These are phyloP conservation scores for Aspergillus conjunctus DNA, from an alignment of 495 filamentous ascomycete species.

Conservation along the genomic window DNA sequence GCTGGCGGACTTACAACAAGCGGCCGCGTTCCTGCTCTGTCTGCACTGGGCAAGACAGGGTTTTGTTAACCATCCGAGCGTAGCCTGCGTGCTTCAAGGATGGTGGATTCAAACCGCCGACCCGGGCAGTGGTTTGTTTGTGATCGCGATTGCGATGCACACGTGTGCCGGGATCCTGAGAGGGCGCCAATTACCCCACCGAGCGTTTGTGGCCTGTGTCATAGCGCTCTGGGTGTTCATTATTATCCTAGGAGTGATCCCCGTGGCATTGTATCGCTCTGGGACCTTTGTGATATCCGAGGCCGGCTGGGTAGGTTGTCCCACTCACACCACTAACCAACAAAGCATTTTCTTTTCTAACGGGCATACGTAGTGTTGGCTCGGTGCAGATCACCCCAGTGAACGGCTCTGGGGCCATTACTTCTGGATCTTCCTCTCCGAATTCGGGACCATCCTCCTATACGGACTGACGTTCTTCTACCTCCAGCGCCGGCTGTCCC, in stretches of 20 bases:
- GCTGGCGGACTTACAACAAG: slow-evolving; percentile 71
- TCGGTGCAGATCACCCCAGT: slow-evolving; percentile 57
- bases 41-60: slow-evolving; percentile 57
- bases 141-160: slow-evolving; percentile 67
- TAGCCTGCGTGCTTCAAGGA: slow-evolving; percentile 68
- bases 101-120: slow-evolving; percentile 73
- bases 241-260: slow-evolving; percentile 56
- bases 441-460: slow-evolving; percentile 62
- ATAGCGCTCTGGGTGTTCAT: slow-evolving; percentile 59
- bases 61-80: slow-evolving; percentile 54
- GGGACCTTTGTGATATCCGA: slow-evolving; percentile 58
- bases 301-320: slow-evolving; percentile 46
- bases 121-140: slow-evolving; percentile 67
- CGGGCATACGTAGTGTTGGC: slow-evolving; percentile 61
- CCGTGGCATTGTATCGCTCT: slow-evolving; percentile 52
- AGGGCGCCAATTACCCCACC: slow-evolving; percentile 56
- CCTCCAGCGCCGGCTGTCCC: slow-evolving; percentile 50
- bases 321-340: slow-evolving; percentile 5
- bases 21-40: slow-evolving; percentile 66
- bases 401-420: slow-evolving; percentile 74
- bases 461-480: slow-evolving; percentile 66
- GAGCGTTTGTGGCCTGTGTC: slow-evolving; percentile 51
- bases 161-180: slow-evolving; percentile 63
- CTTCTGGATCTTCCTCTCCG: slow-evolving; percentile 72
- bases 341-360: background rate